Conservation (phyloP, 2,329 filamentous ascomycete genomes). For the Diaporthe longicolla region DNA sequence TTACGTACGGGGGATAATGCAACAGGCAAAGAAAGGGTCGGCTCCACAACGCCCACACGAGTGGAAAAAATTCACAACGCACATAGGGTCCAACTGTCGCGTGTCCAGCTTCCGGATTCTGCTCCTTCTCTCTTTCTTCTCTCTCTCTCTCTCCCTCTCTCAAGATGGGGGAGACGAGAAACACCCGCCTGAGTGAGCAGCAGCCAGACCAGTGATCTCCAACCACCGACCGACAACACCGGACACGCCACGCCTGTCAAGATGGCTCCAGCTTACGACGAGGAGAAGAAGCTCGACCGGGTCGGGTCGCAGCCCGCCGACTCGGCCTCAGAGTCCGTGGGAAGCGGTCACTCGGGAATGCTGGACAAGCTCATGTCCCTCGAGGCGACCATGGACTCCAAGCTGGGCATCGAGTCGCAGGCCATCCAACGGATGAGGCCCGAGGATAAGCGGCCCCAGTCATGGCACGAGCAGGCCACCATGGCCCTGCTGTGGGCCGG, state of each 20-base stretch:
- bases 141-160: constrained; percentile 8
- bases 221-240: constrained; percentile 6
- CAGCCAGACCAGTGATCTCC: background rate
- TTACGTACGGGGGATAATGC: constrained; percentile 34
- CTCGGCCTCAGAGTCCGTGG: constrained; percentile 23
- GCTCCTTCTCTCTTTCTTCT: constrained; percentile 10
- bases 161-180: constrained; percentile 30
- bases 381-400: constrained; percentile 60
- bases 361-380: constrained; percentile 55
- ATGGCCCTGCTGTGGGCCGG: constrained; percentile 68
- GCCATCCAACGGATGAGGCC: constrained; percentile 61
- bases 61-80: constrained; percentile 30
- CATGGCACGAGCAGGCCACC: constrained; percentile 57
- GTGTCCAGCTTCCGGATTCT: constrained; percentile 9
- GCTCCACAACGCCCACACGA: constrained; percentile 24
- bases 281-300: constrained; percentile 34
- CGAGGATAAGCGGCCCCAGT: constrained; percentile 56
- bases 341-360: constrained; percentile 44
- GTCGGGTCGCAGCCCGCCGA: constrained; percentile 21
- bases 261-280: constrained; percentile 20
- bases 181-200: constrained; percentile 3
- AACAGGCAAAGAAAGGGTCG: constrained; percentile 5
- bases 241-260: constrained; percentile 8
- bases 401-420: constrained; percentile 63
- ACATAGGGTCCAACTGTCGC: constrained; percentile 22